These are phyloP conservation scores for Luvunga scandens DNA, from an alignment of 345 rosid genomes.

Conservation along the genomic window DNA sequence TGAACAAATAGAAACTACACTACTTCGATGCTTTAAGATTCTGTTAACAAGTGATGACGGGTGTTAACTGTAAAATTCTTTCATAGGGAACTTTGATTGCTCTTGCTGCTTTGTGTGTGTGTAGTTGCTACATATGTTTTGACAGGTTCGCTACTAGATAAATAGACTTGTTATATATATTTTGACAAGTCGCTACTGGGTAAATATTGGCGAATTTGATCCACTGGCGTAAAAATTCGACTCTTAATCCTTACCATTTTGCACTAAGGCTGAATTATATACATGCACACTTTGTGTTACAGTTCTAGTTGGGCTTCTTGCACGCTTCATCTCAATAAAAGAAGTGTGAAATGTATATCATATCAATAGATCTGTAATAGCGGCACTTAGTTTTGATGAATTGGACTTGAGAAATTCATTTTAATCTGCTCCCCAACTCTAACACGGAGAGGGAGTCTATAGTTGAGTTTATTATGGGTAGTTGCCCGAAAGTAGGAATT, in stretches of 20 bases:
- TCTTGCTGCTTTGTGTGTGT: constrained; percentile 33
- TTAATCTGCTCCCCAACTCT: background rate
- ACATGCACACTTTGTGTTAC: too few species aligned
- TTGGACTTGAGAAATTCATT: background rate
- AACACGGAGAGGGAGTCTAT: constrained; percentile 31
- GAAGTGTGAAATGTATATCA: too few species aligned
- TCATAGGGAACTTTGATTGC: constrained; percentile 50
- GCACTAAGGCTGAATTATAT: background rate
- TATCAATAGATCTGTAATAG: background rate
- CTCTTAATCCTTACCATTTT: too few species aligned
- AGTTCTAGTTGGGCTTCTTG: too few species aligned
- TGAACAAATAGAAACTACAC: too few species aligned
- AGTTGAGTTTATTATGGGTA: constrained; percentile 18
- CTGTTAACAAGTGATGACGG: background rate
- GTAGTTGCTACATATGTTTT: too few species aligned
- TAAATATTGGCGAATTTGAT: constrained; percentile 34
- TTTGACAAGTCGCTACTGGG: background rate
- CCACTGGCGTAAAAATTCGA: constrained; percentile 28
- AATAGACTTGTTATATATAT: too few species aligned
- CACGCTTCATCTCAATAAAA: too few species aligned
- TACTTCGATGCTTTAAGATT: too few species aligned
- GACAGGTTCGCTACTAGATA: too few species aligned
- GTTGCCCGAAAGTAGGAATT: constrained; percentile 31
- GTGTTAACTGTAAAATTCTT: background rate
- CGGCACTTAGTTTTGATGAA: background rate